phyloP scores from a whole-genome alignment of 805 yeast genomes.

The Metschnikowia noctiluminum region DNA sequence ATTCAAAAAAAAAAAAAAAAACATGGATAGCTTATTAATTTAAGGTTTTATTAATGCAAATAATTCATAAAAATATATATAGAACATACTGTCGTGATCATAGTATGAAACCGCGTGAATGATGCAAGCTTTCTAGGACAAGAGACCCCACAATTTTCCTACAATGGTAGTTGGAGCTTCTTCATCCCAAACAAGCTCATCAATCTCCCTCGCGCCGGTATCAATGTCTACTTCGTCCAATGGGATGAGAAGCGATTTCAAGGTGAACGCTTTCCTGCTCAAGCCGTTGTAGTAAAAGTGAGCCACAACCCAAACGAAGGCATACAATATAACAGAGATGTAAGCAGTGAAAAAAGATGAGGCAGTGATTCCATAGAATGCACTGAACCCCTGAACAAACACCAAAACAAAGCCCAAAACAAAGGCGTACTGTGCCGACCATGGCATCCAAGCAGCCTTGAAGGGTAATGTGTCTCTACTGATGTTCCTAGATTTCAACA shows the following conservation, averaged over 20 bases:
- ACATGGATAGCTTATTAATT: too few species aligned
- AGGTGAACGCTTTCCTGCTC: slow-evolving; percentile 25
- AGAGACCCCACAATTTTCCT: slow-evolving; percentile 52
- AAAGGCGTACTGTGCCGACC: slow-evolving; percentile 59
- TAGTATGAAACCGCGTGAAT: background rate
- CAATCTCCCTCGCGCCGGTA: slow-evolving; percentile 61
- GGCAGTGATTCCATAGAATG: slow-evolving; percentile 55
- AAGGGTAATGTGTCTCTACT: slow-evolving; percentile 68
- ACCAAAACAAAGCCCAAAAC: slow-evolving; percentile 52
- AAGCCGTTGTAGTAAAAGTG: slow-evolving; percentile 50
- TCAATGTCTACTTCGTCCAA: slow-evolving; percentile 67
- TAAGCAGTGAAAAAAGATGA: slow-evolving; percentile 66
- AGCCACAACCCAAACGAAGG: slow-evolving; percentile 51
- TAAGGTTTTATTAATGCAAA: background rate
- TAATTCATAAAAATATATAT: background rate
- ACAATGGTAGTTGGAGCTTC: slow-evolving; percentile 46
- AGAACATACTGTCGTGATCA: background rate
- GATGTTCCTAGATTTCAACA: slow-evolving; percentile 59
- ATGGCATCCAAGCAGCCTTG: slow-evolving; percentile 72
- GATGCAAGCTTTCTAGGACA: slow-evolving; percentile 8
- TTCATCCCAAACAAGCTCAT: slow-evolving; percentile 54
- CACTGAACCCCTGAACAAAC: slow-evolving; percentile 68
- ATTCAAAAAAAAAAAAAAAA: too few species aligned
- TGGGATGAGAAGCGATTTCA: slow-evolving; percentile 42
- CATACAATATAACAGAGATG: slow-evolving; percentile 62